These are phyloP conservation scores for Cystofilobasidium bisporidii DNA, from an alignment of 768 basidiomycete species.

Conservation along the genomic window DNA sequence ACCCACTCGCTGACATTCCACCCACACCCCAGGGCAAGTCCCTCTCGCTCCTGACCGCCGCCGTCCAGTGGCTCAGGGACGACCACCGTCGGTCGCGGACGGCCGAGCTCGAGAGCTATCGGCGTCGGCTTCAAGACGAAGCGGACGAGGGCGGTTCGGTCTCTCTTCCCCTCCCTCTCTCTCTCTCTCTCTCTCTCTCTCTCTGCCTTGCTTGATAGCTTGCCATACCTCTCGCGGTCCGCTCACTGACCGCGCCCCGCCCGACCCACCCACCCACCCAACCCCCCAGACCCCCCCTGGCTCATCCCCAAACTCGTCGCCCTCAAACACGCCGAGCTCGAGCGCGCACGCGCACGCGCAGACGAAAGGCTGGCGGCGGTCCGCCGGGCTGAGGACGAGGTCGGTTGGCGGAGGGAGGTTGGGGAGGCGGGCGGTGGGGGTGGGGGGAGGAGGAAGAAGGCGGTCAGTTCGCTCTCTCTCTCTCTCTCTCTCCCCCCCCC, in stretches of 20 bases:
- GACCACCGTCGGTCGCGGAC: conserved; percentile 44
- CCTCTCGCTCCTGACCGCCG: conserved; percentile 63
- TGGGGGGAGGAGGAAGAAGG: background rate
- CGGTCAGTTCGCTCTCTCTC: background rate
- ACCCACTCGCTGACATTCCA: too few species aligned
- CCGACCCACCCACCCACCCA: too few species aligned
- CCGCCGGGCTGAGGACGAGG: background rate
- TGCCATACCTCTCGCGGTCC: too few species aligned
- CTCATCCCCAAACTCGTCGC: conserved; percentile 62
- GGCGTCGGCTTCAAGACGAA: background rate
- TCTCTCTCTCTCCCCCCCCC: conserved; percentile 4
- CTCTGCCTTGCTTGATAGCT: too few species aligned
- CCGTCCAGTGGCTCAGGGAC: conserved; percentile 57
- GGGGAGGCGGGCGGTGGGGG: conserved; percentile 1
- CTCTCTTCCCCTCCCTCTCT: conserved; percentile 3
- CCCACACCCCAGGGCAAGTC: conserved; percentile 64
- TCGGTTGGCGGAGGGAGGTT: background rate
- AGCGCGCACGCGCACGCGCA: conserved; percentile 57
- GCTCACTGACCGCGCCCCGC: too few species aligned
- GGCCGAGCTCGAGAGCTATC: background rate
- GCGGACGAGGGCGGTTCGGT: background rate
- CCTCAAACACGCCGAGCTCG: conserved; percentile 56
- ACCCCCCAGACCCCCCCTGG: conserved; percentile 56
- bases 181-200: conserved; percentile 7
- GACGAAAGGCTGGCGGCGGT: conserved; percentile 38